Evolutionary conservation across 2,329 filamentous ascomycete genomes (phyloP), one percentile per base, ranked within the genome.

Genomic region (Apiospora koreana): DNA sequence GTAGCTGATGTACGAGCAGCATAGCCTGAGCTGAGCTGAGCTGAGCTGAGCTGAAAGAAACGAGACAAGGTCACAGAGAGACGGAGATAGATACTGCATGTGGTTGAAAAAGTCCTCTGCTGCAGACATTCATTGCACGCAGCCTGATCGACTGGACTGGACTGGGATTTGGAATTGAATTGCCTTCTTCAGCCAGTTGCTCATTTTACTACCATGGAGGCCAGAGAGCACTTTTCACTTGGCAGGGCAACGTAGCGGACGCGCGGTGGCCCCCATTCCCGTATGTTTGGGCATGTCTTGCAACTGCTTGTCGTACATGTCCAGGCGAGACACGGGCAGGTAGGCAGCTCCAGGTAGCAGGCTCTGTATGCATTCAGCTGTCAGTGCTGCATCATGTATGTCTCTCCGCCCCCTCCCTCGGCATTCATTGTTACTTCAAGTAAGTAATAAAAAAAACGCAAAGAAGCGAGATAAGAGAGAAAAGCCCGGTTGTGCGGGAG

Each of bases 351-450:
- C 14, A 41, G 38, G 38, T 38, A 42, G 41, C 41, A 16, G 14
- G 14, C 2, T 58, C 28, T 35, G 50, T 35, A 16, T 21, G 50
- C 50, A 12, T 62, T 62, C 54, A n/a, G 18, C 54, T 62, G 54
- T 38, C 54, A 62, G 54, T 62, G 54, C 18, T 62, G 54, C 54
- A 62, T 62, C 8, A 38, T 62, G 54, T 18, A 62, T 62, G 54
- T 62, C 54, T 62, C 31, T 38, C 18, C 41, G 41, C 41, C 50
- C 50, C 18, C 48, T 45, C 18, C n/a, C 25, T 35, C 31, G 54
- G 21, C 4, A n/a, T 62, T 9, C 5, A 62, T 21, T n/a, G 28
- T 14, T 14, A 21, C 50, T 35, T 35, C 2, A 3, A 14, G 50
- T n/a, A 25, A 16, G 16, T 10, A 25, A 50, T 43, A 50, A 16